A percentile compares a stretch with the other conserved stretches of the same genome.
Evolutionary conservation across 2,329 filamentous ascomycete species (phyloP).

Genomic region (Calonectria pseudoreteaudii): DNA sequence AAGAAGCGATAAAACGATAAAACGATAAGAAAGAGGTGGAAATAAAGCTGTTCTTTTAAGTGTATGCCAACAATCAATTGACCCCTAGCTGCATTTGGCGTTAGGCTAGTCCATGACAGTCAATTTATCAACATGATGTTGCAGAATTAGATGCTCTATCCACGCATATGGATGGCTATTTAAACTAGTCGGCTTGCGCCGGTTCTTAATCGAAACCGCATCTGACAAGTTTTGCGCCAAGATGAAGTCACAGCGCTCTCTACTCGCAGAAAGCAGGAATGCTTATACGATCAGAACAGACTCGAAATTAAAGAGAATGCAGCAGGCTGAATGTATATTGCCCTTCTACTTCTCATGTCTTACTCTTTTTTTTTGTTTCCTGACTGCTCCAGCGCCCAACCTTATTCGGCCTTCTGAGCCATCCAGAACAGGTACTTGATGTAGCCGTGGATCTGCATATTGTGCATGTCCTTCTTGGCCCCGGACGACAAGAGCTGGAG

Average conservation of each 20-base stretch:
- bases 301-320: neutral
- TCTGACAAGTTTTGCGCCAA: neutral
- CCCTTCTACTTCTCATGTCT: neutral
- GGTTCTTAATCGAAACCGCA: neutral
- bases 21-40: too few species aligned
- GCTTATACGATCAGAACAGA: neutral
- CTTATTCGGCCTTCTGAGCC: slow-evolving; percentile 28
- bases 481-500: slow-evolving; percentile 30
- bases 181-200: neutral
- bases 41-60: too few species aligned
- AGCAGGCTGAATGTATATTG: neutral
- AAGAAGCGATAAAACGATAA: too few species aligned
- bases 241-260: neutral
- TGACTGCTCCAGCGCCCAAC: too few species aligned
- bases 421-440: slow-evolving; percentile 41
- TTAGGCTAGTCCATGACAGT: too few species aligned
- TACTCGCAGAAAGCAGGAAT: neutral
- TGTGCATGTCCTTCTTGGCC: slow-evolving; percentile 29
- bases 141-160: neutral
- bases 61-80: too few species aligned
- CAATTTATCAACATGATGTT: neutral
- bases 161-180: neutral
- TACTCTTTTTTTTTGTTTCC: neutral
- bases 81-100: too few species aligned
- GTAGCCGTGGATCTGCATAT: slow-evolving; percentile 29